These are phyloP conservation scores for Antarctomyces pellizariae DNA, from an alignment of 495 filamentous ascomycete genomes.

Conservation along the genomic window DNA sequence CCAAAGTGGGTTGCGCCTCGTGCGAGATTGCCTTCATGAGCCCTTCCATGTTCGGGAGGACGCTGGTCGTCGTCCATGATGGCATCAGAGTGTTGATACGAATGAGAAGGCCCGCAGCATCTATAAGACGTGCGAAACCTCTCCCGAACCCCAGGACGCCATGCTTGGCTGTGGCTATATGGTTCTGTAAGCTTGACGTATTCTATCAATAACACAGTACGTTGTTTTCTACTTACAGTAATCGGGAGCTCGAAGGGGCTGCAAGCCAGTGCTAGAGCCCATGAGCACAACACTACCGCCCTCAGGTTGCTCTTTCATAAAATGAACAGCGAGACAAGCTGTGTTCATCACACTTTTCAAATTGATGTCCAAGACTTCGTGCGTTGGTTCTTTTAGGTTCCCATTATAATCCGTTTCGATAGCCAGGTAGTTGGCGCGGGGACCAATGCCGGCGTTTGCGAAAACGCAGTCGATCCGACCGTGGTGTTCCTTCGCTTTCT, in stretches of 20 bases:
- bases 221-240: conserved; percentile 10
- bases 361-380: conserved; percentile 20
- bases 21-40: conserved; percentile 9
- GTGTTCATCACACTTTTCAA: conserved; percentile 21
- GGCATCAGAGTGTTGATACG: conserved; percentile 20
- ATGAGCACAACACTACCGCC: conserved; percentile 18
- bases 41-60: conserved; percentile 11
- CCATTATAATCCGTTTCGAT: conserved; percentile 18
- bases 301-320: conserved; percentile 16
- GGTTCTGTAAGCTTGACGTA: too few species aligned
- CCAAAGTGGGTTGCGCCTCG: conserved; percentile 14
- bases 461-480: conserved; percentile 26
- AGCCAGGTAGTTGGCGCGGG: conserved; percentile 17
- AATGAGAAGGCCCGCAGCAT: conserved; percentile 6
- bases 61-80: conserved; percentile 19
- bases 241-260: conserved; percentile 17
- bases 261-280: conserved; percentile 17
- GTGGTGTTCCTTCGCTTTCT: conserved; percentile 14
- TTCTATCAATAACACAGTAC: conserved; percentile 13
- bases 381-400: conserved; percentile 18
- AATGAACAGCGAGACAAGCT: conserved; percentile 15
- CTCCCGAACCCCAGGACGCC: too few species aligned
- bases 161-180: too few species aligned
- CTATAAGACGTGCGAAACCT: conserved; percentile 9
- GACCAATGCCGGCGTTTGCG: conserved; percentile 24